These are phyloP conservation scores for Hyaloscypha finlandica DNA, from an alignment of 495 filamentous ascomycete species.

Conservation along the genomic window DNA sequence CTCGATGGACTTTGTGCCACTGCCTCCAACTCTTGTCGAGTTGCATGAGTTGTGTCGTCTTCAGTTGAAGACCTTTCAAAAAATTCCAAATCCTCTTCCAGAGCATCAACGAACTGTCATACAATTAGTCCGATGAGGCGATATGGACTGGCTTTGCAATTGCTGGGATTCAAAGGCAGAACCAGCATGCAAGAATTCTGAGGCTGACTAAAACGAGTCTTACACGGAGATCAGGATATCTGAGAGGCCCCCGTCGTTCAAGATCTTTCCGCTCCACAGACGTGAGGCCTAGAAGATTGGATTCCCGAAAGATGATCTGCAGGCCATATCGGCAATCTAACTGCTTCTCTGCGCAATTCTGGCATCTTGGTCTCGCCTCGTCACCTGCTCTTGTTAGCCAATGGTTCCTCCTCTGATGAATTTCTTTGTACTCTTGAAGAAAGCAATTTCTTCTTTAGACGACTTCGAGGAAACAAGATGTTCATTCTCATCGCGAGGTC, in stretches of 20 bases:
- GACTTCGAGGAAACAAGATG: no score
- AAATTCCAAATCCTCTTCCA: constrained; percentile 1
- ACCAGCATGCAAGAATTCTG: neutral
- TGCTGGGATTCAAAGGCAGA: neutral
- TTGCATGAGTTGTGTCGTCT: neutral
- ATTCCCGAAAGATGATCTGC: constrained; percentile 4
- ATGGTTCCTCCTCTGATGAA: neutral
- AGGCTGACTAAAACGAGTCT: neutral
- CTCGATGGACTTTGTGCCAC: neutral
- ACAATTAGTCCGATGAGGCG: neutral
- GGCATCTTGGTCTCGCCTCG: constrained; percentile 11
- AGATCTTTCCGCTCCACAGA: neutral
- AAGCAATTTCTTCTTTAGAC: neutral
- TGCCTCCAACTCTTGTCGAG: neutral
- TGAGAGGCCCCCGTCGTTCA: neutral
- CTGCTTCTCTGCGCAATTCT: constrained; percentile 9
- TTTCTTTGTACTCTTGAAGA: neutral
- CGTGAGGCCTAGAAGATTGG: constrained; percentile 5
- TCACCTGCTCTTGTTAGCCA: constrained; percentile 8
- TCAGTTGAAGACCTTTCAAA: neutral
- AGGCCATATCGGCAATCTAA: constrained; percentile 14
- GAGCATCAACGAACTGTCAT: constrained; percentile 13
- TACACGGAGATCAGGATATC: neutral
- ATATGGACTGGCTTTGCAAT: neutral
- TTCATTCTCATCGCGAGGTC: no score